Evolutionary conservation across 805 yeast genomes (phyloP).

Genomic region (Dipodascopsis tothii): DNA sequence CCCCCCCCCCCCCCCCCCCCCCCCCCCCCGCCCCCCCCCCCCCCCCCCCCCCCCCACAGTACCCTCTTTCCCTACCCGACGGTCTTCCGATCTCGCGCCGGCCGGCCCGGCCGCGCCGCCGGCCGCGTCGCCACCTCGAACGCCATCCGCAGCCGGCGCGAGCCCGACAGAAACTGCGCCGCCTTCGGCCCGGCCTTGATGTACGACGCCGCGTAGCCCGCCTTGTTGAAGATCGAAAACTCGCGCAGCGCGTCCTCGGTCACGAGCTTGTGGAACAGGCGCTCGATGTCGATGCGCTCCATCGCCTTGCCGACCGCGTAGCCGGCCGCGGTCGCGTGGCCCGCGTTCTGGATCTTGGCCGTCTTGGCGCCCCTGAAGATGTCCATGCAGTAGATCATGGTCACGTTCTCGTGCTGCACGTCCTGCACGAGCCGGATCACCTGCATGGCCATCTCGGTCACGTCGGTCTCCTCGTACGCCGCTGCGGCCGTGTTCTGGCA

Average conservation of each 20-base stretch:
- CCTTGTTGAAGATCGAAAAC: constrained; percentile 59
- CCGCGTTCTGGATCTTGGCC: constrained; percentile 53
- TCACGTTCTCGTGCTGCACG: constrained; percentile 52
- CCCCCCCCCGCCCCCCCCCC: no score
- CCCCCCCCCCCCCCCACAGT: no score
- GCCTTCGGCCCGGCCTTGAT: constrained; percentile 58
- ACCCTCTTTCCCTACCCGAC: no score
- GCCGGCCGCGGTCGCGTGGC: constrained; percentile 51
- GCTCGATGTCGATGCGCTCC: constrained; percentile 64
- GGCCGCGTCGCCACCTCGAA: no score
- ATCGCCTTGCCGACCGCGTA: constrained; percentile 66
- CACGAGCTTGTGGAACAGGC: constrained; percentile 72
- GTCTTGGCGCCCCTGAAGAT: constrained; percentile 65
- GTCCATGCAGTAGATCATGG: constrained; percentile 75
- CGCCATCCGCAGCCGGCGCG: constrained; percentile 7
- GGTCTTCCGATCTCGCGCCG: no score
- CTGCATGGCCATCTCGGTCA: constrained; percentile 54
- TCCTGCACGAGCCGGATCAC: constrained; percentile 53
- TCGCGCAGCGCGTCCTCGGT: constrained; percentile 61
- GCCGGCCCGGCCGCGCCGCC: constrained; percentile 1
- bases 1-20: no score
- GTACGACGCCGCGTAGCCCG: constrained; percentile 78
- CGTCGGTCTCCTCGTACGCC: constrained; percentile 49
- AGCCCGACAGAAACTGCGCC: constrained; percentile 17
- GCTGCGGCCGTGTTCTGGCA: constrained; percentile 46